A percentile compares a stretch with the other conserved stretches of the same genome.
Evolutionary conservation across 352 stramenopile species (phyloP).

Genomic region (Globisporangium paroecandrum): DNA sequence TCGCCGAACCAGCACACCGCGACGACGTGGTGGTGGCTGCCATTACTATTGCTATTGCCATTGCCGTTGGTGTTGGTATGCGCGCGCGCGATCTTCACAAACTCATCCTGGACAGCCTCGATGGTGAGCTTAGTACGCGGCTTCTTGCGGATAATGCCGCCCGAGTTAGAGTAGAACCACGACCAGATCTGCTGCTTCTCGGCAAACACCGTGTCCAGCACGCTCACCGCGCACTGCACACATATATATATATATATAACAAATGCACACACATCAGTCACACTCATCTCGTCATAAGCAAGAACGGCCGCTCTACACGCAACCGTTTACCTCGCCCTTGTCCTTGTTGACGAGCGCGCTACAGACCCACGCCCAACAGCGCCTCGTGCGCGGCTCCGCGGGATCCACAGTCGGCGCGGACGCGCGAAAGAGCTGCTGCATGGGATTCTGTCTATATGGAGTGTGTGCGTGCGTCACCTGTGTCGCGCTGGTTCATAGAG

Average conservation of each 20-base stretch:
- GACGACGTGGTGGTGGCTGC: not conserved
- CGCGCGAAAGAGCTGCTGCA: constrained; percentile 37
- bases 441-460: too few relatives aligned
- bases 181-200: constrained; percentile 77
- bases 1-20: constrained; percentile 71
- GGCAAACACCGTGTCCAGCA: constrained; percentile 74
- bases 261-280: not conserved
- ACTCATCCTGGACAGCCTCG: constrained; percentile 36
- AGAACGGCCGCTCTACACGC: not conserved
- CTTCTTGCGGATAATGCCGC: constrained; percentile 61
- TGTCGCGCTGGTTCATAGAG: too few relatives aligned
- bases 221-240: constrained; percentile 34
- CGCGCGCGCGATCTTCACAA: constrained; percentile 28
- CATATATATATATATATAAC: not conserved
- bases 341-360: constrained; percentile 58
- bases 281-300: not conserved
- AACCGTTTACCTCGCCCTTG: constrained; percentile 33
- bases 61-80: constrained; percentile 22
- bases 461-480: too few relatives aligned
- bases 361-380: constrained; percentile 71
- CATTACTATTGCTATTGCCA: not conserved
- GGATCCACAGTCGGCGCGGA: constrained; percentile 52
- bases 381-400: constrained; percentile 39
- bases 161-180: constrained; percentile 59
- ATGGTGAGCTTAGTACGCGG: constrained; percentile 44